phyloP scores from a whole-genome alignment of 192 early-diverging fungal species.

The Gonapodya prolifera region DNA sequence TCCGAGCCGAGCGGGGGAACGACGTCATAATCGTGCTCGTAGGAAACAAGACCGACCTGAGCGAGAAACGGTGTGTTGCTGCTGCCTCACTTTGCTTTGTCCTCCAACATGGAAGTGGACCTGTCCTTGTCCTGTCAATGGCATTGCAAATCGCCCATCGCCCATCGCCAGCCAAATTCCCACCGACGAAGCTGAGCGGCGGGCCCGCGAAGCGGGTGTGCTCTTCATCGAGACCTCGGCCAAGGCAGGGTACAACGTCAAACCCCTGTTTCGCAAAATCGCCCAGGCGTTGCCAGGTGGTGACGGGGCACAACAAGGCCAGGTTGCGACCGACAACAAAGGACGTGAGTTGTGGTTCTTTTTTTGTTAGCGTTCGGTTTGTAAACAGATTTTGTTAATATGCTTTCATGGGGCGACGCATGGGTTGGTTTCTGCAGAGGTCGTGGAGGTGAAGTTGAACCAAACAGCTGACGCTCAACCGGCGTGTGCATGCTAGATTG shows the following conservation, averaged over 20 bases:
- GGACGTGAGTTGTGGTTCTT: background rate
- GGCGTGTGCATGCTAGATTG: background rate
- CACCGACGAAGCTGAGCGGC: slow-evolving; percentile 95
- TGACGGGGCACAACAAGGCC: slow-evolving; percentile 24
- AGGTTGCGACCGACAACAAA: background rate
- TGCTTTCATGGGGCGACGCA: no score
- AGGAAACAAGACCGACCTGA: slow-evolving; percentile 98
- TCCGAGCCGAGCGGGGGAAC: slow-evolving; percentile 91
- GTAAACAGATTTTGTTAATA: background rate
- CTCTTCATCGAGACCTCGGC: slow-evolving; percentile 99
- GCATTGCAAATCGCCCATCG: background rate
- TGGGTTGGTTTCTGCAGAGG: no score
- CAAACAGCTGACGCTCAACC: background rate
- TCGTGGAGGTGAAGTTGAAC: background rate
- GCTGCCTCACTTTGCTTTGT: background rate
- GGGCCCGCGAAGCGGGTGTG: slow-evolving; percentile 88
- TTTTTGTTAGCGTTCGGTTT: background rate
- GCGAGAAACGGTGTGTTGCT: slow-evolving; percentile 63
- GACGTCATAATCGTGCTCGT: slow-evolving; percentile 98
- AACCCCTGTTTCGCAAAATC: slow-evolving; percentile 93
- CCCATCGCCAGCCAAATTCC: slow-evolving; percentile 59
- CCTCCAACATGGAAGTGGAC: no score
- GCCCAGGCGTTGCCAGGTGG: slow-evolving; percentile 83
- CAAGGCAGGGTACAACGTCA: slow-evolving; percentile 98
- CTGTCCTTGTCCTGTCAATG: background rate